These are phyloP conservation scores for Camellia granthamiana DNA, from an alignment of 148 eudicot species.

Conservation along the genomic window DNA sequence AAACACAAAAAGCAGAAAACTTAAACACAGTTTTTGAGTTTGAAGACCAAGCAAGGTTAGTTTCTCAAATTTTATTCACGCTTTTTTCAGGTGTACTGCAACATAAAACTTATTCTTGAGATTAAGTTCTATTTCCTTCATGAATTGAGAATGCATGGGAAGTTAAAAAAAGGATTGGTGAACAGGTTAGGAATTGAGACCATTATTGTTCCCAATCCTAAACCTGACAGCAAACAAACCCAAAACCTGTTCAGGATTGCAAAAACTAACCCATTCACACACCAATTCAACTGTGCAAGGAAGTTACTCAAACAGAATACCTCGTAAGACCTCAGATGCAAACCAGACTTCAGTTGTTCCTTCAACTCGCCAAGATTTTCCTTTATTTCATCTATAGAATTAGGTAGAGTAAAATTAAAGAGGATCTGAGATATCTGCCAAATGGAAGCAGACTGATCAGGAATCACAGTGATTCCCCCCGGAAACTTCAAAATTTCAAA, in stretches of 20 bases:
- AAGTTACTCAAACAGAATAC: slow-evolving; percentile 21
- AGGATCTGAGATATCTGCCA: slow-evolving; percentile 32
- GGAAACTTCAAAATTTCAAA: slow-evolving; percentile 47
- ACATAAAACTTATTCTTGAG: background rate
- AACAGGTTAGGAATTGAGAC: background rate
- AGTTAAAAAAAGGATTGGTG: background rate
- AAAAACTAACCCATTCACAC: background rate
- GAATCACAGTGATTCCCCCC: slow-evolving; percentile 51
- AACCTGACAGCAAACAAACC: background rate
- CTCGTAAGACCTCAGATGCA: slow-evolving; percentile 48
- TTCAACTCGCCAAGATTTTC: slow-evolving; percentile 42
- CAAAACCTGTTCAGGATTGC: background rate
- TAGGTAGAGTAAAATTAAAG: slow-evolving; percentile 44
- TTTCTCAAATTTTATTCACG: background rate
- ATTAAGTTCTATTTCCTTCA: background rate
- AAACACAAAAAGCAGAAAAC: too few relatives aligned
- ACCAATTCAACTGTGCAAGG: background rate
- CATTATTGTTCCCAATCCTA: background rate
- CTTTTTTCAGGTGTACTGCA: background rate
- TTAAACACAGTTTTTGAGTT: too few relatives aligned
- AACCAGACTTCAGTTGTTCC: slow-evolving; percentile 44
- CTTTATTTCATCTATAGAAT: slow-evolving; percentile 40
- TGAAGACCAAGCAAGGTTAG: background rate
- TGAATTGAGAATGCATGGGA: background rate
- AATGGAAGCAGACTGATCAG: slow-evolving; percentile 28